phyloP scores from a whole-genome alignment of 306 rosid species.

The Canavalia gladiata region DNA sequence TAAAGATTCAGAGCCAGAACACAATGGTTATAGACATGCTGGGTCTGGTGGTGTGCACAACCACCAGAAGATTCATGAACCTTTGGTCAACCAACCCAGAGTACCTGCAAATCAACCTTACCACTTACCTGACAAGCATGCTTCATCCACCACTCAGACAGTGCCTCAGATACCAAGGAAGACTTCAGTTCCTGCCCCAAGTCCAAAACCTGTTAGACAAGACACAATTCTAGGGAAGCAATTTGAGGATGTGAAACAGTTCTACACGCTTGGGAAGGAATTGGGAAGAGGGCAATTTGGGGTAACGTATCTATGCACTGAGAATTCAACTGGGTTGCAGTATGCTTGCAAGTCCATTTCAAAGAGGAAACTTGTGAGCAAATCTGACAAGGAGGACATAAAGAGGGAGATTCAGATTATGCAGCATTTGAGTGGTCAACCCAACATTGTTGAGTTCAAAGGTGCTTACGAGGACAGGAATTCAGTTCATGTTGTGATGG shows the following conservation, averaged over 20 bases:
- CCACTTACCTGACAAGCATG: constrained; percentile 55
- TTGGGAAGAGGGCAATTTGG: constrained; percentile 95
- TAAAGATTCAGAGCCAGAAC: constrained; percentile 51
- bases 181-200: constrained; percentile 49
- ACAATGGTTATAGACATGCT: constrained; percentile 61
- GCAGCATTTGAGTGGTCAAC: constrained; percentile 96
- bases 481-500: constrained; percentile 90
- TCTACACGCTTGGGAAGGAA: constrained; percentile 74
- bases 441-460: constrained; percentile 88
- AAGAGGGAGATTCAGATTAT: constrained; percentile 91
- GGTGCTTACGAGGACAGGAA: constrained; percentile 88
- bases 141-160: constrained; percentile 46
- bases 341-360: constrained; percentile 92
- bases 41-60: constrained; percentile 50
- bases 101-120: constrained; percentile 48
- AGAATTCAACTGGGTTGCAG: constrained; percentile 65
- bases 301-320: constrained; percentile 78
- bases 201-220: constrained; percentile 57
- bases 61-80: constrained; percentile 60
- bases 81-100: constrained; percentile 58
- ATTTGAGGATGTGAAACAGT: constrained; percentile 74
- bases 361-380: constrained; percentile 76
- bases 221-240: constrained; percentile 80
- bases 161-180: constrained; percentile 44
- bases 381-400: constrained; percentile 78